Conservation (phyloP, 768 basidiomycete genomes). For the Mycena belliarum region DNA sequence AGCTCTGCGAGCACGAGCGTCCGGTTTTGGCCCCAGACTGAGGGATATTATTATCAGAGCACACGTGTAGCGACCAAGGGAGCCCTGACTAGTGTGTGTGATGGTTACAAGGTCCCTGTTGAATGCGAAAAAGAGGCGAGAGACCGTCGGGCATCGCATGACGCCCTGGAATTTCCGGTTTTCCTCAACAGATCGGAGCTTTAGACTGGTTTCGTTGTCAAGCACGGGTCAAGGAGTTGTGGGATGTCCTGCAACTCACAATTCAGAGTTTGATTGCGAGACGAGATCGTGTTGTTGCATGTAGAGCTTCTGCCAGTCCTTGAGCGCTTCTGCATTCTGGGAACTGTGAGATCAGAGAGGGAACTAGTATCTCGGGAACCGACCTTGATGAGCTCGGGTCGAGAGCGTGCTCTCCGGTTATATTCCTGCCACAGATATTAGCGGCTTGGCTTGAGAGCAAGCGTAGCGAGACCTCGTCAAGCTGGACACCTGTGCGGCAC, state of each 20-base stretch:
- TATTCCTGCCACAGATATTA: background rate
- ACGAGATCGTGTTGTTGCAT: background rate
- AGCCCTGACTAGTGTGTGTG: constrained; percentile 1
- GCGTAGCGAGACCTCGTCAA: background rate
- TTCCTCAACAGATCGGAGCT: background rate
- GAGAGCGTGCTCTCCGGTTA: background rate
- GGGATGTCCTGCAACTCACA: background rate
- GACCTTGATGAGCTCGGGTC: background rate
- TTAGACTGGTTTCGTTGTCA: background rate
- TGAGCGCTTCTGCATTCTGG: background rate
- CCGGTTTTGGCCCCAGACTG: background rate
- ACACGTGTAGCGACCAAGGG: too few relatives aligned
- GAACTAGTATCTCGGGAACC: too few relatives aligned
- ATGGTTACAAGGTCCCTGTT: background rate
- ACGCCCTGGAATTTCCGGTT: background rate
- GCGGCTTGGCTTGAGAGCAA: background rate
- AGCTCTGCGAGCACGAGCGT: background rate
- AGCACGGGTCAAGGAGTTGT: background rate
- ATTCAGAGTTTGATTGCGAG: background rate
- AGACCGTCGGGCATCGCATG: background rate
- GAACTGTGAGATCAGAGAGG: background rate
- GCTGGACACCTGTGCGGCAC: background rate
- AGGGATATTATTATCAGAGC: too few relatives aligned
- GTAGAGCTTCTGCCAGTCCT: background rate
- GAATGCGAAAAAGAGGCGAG: background rate